These are phyloP conservation scores for Claviceps cyperi DNA, from an alignment of 2,329 filamentous ascomycete genomes.

Conservation along the genomic window DNA sequence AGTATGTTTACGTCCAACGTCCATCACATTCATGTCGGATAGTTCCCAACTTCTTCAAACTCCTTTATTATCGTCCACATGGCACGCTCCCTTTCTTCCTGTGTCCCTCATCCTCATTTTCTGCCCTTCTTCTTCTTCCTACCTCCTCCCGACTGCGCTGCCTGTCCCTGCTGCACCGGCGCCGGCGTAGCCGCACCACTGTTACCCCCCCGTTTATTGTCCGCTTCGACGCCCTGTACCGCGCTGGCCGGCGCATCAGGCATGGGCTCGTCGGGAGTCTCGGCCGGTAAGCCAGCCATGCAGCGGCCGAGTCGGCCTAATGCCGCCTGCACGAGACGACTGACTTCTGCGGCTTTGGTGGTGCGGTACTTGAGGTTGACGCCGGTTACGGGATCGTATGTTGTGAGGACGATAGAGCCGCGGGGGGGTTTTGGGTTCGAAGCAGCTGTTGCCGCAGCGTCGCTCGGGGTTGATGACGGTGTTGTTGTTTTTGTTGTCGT, in stretches of 20 bases:
- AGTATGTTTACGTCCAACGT: neutral
- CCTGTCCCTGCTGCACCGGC: constrained; percentile 12
- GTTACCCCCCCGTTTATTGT: constrained; percentile 17
- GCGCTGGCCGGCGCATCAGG: constrained; percentile 20
- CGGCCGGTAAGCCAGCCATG: constrained; percentile 41
- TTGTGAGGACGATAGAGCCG: constrained; percentile 71
- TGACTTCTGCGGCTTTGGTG: constrained; percentile 80
- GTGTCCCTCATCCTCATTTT: constrained; percentile 27
- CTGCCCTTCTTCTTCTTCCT: constrained; percentile 63
- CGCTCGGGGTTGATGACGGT: constrained; percentile 8
- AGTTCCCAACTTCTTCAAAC: neutral
- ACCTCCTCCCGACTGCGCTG: constrained; percentile 21
- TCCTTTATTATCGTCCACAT: no score
- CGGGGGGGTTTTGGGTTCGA: constrained; percentile 32
- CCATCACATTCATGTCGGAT: neutral
- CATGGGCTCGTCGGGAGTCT: constrained; percentile 27
- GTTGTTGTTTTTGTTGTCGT: neutral
- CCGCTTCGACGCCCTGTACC: constrained; percentile 5
- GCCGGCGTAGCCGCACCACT: constrained; percentile 14
- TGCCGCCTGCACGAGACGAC: constrained; percentile 55
- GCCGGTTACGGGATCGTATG: constrained; percentile 71
- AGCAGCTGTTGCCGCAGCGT: constrained; percentile 13
- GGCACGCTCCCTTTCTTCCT: neutral
- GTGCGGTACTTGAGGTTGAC: constrained; percentile 83
- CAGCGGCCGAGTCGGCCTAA: constrained; percentile 62